Conservation (phyloP, 352 stramenopile species). For the Phytophthora fragariaefolia region DNA sequence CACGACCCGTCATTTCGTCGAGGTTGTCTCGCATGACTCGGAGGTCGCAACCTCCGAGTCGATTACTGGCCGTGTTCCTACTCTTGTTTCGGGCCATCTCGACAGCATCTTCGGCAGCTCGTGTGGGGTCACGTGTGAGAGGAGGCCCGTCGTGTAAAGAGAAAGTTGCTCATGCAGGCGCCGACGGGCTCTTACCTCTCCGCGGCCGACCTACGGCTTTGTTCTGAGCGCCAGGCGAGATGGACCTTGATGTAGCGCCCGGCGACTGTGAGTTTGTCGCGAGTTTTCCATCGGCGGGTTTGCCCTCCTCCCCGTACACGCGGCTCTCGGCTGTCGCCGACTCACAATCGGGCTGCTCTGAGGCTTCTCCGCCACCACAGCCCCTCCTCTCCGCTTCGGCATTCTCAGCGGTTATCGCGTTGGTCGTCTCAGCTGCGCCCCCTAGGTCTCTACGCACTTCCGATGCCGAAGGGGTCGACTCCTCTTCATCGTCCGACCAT, state of each 20-base stretch:
- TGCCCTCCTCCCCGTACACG: too few species aligned
- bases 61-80: neutral
- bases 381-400: too few species aligned
- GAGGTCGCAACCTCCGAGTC: neutral
- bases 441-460: too few species aligned
- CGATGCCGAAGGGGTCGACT: neutral
- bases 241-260: too few species aligned
- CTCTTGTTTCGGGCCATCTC: neutral
- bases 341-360: too few species aligned
- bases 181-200: neutral
- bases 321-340: too few species aligned
- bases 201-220: neutral
- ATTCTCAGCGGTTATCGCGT: neutral
- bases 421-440: neutral
- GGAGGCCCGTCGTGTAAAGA: neutral
- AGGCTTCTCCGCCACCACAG: too few species aligned
- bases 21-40: neutral
- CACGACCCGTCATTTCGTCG: neutral
- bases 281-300: too few species aligned
- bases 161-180: neutral
- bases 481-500: neutral
- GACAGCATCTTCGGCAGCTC: neutral
- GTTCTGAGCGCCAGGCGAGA: neutral
- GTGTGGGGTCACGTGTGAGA: neutral
- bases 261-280: too few species aligned